Base-by-base conservation (phyloP, 805 yeast species). In the Metschnikowia matae region DNA sequence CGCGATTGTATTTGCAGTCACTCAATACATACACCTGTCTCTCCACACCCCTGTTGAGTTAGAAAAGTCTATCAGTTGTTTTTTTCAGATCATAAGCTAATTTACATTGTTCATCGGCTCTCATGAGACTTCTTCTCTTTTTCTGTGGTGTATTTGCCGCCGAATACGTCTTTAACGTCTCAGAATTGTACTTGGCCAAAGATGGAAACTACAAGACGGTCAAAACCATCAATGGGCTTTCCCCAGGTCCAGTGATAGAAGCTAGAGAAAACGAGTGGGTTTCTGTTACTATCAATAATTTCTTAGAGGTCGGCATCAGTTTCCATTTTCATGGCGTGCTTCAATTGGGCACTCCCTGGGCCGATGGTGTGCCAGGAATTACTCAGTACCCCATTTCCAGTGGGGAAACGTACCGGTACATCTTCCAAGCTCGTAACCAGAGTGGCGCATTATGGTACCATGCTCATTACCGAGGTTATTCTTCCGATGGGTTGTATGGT, bases 401-500 rank as follows among this genome's bases (percentile, higher is more conserved):
- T 8, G 80, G 79, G 0, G 63, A 59, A 6, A 50, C 63, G 2
- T 78, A 70, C 60, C 62, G 68, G 0, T 77, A 80, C 54, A 58
- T 64, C 39, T 79, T 80, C 58, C 69, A 69, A 15, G 61, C 69
- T 3, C 51, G 43, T 15, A 64, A 64, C 43, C 80, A 76, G 48
- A 60, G 66, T 29, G 85, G 85, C 0, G 73, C 82, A 0, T 75
- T 65, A 47, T 80, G 84, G 84, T 80, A 79, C 60, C 85, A 80
- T 54, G 71, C 82, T 4, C 84, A 80, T 48, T 67, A 65, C 48
- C 60, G 70, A 8, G 74, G 76, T 2, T 80, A 79, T 54, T 67
- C 73, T 48, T 66, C 75, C 33, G 79, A 77, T 51, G 83, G 83
- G 1, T 57, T 80, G 3, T 65, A 69, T 17, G 84, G 83, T 6